These are phyloP conservation scores for Wickerhamomyces mucosus DNA, from an alignment of 805 yeast species.

Conservation along the genomic window DNA sequence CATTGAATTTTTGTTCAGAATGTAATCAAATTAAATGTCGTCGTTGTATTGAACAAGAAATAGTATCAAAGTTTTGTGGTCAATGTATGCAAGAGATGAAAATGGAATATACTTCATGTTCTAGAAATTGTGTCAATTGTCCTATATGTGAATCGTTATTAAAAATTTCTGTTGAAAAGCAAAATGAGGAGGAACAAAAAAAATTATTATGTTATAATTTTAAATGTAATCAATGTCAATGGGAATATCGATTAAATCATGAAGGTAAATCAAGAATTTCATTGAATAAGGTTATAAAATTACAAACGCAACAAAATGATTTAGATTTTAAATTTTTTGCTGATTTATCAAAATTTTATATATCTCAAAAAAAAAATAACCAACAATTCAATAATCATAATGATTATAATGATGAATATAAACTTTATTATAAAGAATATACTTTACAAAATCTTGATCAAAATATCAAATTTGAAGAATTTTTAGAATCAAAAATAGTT, in stretches of 20 bases:
- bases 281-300: not conserved
- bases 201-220: too few relatives aligned
- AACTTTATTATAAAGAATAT: conserved; percentile 8
- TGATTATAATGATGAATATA: too few relatives aligned
- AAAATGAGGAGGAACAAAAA: too few relatives aligned
- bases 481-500: conserved; percentile 2
- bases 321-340: not conserved
- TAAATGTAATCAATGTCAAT: not conserved
- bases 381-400: too few relatives aligned
- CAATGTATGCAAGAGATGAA: conserved; percentile 18
- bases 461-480: too few relatives aligned
- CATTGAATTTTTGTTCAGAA: conserved; percentile 15
- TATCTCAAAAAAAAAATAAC: too few relatives aligned
- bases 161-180: not conserved
- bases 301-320: not conserved
- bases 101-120: conserved; percentile 15
- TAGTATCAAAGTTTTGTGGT: conserved; percentile 18
- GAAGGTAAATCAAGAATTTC: conserved; percentile 4
- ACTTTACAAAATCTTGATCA: not conserved
- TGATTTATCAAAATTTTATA: too few relatives aligned
- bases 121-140: conserved; percentile 20
- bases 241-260: too few relatives aligned
- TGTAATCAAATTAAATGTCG: conserved; percentile 21
- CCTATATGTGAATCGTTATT: conserved; percentile 11
- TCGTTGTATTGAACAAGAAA: conserved; percentile 18